Conservation (phyloP, 768 basidiomycete genomes). For the Ramaria sp. region DNA sequence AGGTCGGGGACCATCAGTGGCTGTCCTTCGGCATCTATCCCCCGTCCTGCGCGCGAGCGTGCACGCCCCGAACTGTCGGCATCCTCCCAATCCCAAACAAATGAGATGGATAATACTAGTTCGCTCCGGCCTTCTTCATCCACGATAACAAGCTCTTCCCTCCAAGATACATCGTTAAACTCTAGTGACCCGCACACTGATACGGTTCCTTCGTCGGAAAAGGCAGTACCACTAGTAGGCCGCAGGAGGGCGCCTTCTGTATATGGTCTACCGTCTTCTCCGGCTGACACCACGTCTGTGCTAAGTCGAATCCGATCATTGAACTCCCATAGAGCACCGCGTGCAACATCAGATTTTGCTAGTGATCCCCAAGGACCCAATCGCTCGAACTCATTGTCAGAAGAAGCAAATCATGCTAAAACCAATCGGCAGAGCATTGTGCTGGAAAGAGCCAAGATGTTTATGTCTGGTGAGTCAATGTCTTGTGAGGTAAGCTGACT, state of each 20-base stretch:
- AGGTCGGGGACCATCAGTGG: not conserved
- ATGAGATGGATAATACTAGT: not conserved
- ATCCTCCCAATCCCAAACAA: not conserved
- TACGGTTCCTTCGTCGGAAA: not conserved
- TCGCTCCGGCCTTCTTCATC: not conserved
- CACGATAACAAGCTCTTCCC: not conserved
- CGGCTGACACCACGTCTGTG: not conserved
- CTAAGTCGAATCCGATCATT: not conserved
- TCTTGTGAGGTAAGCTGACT: not conserved
- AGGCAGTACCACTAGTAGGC: not conserved
- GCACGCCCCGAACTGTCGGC: not conserved
- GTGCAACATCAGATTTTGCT: not conserved
- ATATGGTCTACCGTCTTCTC: not conserved
- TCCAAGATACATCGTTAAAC: not conserved
- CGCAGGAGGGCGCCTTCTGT: not conserved
- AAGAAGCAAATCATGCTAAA: slow-evolving; percentile 14
- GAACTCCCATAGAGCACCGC: not conserved
- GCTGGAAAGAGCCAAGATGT: slow-evolving; percentile 16
- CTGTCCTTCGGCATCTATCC: not conserved
- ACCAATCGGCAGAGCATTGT: slow-evolving; percentile 18
- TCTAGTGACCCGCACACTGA: not conserved
- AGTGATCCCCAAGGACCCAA: not conserved
- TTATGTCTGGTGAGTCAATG: not conserved
- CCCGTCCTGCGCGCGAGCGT: not conserved
- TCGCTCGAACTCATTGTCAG: slow-evolving; percentile 14